Evolutionary conservation across 2,329 filamentous ascomycete genomes (phyloP).

Genomic region (Alternaria metachromatica): DNA sequence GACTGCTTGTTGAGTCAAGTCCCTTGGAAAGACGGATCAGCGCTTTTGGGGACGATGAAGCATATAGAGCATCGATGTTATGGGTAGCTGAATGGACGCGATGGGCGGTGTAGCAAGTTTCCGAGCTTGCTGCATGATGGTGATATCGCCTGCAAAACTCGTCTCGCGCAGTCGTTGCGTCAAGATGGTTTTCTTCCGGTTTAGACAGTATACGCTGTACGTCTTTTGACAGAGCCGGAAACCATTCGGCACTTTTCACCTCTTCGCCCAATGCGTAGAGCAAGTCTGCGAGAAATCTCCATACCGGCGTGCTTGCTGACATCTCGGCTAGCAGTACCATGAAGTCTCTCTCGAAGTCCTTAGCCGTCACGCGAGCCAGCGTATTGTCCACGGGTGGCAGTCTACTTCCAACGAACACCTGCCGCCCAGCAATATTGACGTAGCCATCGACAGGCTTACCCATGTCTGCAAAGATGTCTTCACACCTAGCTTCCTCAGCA

Average conservation of each 20-base stretch:
- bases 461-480: not conserved
- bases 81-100: not conserved
- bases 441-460: not conserved
- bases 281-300: constrained; percentile 1
- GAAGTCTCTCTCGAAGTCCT: not conserved
- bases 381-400: not conserved
- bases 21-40: not conserved
- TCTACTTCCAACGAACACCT: not conserved
- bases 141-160: constrained; percentile 1
- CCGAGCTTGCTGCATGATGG: not conserved
- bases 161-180: not conserved
- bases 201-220: not conserved
- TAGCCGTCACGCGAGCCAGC: not conserved
- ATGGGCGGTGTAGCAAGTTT: not conserved
- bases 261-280: not conserved
- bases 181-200: not conserved
- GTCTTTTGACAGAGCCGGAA: not conserved
- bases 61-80: not conserved
- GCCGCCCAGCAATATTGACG: not conserved
- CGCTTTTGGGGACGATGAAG: not conserved
- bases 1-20: not conserved
- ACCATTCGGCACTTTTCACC: not conserved
- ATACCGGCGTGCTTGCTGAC: not conserved
- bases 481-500: not conserved
- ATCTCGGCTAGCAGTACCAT: not conserved